Evolutionary conservation across 768 basidiomycete species (phyloP), one percentile per base, ranked within the genome.

Genomic region (Lactifluus hygrophoroides): DNA sequence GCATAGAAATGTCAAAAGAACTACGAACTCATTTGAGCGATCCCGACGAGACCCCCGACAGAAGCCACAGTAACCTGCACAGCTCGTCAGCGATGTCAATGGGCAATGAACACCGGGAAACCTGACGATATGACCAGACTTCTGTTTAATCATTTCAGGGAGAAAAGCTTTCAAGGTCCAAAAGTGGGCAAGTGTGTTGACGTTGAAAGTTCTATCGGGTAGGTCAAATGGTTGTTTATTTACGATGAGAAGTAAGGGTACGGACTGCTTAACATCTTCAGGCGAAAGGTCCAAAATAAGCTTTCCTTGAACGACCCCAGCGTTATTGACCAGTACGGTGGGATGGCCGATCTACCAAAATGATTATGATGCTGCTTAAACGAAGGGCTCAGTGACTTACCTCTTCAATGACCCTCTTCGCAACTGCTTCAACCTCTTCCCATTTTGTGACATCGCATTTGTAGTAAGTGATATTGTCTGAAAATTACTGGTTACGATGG

Each of bases 151-250:
- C 83, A 99, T 86, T 28, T 78, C 77, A 7, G 96, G 96, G 25
- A 99, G 76, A 78, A 99, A 98, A 1, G 90, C 88, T 66, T 95
- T 94, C 60, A 96, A 70, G 3, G 83, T 88, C 88, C 90, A 96
- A 70, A 90, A 98, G 69, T 96, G 90, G 17, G 89, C 80, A 0
- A 96, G 71, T 4, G 85, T 84, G 68, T 99, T 99, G 51, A 92
- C 86, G 14, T 83, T 83, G 65, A 96, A 92, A 0, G 94, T 95
- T 65, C 95, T 96, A 21, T 46, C 8, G 16, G 8, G 16, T n/a
- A 8, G 21, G 32, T 32, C n/a, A 46, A 43, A 27, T 3, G 16
- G 47, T 19, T 27, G 25, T 7, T 54, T 30, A 19, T 13, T 27
- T 38, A 23, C 28, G 2, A 16, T 28, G 44, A 47, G 8, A 44